phyloP scores from a whole-genome alignment of 768 basidiomycete genomes.

The Lanmaoa rubissima region DNA sequence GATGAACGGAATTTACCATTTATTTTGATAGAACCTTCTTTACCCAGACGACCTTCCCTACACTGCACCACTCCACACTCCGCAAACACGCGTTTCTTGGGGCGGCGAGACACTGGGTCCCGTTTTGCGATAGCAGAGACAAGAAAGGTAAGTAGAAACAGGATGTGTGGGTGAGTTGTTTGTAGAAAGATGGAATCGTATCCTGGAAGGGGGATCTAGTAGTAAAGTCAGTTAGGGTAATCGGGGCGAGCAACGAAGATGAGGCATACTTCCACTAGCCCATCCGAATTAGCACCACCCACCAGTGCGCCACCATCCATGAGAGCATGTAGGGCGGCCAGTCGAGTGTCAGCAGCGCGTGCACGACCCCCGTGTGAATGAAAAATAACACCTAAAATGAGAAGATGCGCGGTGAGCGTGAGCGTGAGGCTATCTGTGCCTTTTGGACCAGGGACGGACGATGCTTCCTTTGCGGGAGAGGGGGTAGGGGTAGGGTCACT shows the following conservation, averaged over 20 bases:
- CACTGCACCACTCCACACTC: conserved; percentile 51
- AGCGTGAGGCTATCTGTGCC: conserved; percentile 33
- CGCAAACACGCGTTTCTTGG: conserved; percentile 70
- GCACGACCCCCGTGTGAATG: conserved; percentile 59
- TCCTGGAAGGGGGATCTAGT: conserved; percentile 30
- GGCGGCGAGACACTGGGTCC: conserved; percentile 70
- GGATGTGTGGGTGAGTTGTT: conserved; percentile 64
- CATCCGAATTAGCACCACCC: conserved; percentile 34
- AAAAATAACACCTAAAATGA: conserved; percentile 60
- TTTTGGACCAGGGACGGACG: conserved; percentile 17
- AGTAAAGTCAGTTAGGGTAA: neutral
- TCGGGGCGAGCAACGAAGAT: conserved; percentile 18
- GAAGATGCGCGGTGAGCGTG: conserved; percentile 53
- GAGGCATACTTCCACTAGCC: conserved; percentile 36
- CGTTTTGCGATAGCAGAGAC: conserved; percentile 65
- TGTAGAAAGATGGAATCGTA: conserved; percentile 51
- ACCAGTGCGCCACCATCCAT: conserved; percentile 58
- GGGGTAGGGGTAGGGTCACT: neutral
- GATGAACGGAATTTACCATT: conserved; percentile 10
- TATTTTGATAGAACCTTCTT: conserved; percentile 8
- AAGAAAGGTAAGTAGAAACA: conserved; percentile 66
- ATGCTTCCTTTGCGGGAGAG: conserved; percentile 2
- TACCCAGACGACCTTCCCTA: conserved; percentile 44
- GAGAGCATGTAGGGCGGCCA: conserved; percentile 61
- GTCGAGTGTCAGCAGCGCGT: conserved; percentile 44